Evolutionary conservation across 306 rosid species (phyloP), one percentile per base, ranked within the genome.

Genomic region (Coriaria nepalensis): DNA sequence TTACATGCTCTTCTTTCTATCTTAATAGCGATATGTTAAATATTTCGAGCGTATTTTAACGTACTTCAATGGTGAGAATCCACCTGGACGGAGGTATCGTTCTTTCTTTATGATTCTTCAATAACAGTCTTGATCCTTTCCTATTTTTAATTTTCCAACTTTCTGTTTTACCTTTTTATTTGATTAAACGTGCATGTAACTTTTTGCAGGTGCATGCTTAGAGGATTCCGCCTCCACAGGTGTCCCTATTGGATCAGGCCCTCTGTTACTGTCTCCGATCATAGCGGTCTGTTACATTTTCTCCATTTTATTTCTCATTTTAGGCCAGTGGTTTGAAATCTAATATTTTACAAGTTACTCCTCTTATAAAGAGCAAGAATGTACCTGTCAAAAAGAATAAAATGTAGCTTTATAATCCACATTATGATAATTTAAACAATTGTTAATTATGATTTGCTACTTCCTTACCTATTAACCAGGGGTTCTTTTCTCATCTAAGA

Each of bases 201-300:
- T 33, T 11, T 42, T 40, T 53, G 36, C 69, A 92, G 98, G 74
- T 92, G 96, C 70, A 83, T 92, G 88, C 94, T 92, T 64, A 75
- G 98, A 73, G 96, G 98, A 45, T 82, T 92, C 65, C 87, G 96
- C 47, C 94, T 92, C 65, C 94, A 81, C 73, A 77, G 96, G 60
- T 92, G 98, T 70, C 98, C 96, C 35, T 92, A 85, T 69, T 92
- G 96, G 98, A 80, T 85, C 68, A 79, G 96, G 76, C 98, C 96
- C 44, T 75, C 94, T 47, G 73, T 92, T 55, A 92, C 96, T 33
- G 76, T 85, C 61, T 85, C 87, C n/a, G 80, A 92, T 71, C 87
- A 82, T 72, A 82, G 73, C 47, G 96, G 96, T 92, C 50, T 36
- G 74, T 68, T 54, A n/a, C 41, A 52, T 10, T 3, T 20, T 20